Evolutionary conservation across 2,329 filamentous ascomycete genomes (phyloP).

Genomic region (Magnaporthales sp.): DNA sequence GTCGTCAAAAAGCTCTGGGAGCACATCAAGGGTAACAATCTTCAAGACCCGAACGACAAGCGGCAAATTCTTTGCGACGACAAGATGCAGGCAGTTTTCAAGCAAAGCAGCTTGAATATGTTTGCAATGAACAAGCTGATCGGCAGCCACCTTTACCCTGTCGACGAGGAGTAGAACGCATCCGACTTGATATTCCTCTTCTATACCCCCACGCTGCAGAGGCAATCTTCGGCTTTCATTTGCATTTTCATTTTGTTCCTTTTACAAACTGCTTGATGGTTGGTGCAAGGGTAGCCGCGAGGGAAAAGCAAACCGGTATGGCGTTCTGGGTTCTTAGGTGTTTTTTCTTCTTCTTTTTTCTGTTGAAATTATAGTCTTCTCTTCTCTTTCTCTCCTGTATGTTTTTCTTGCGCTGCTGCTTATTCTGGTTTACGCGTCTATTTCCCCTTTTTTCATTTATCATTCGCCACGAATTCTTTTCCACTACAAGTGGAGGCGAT

Average conservation of each 20-base stretch:
- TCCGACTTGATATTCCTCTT: not conserved
- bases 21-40: constrained; percentile 79
- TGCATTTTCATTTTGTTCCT: not conserved
- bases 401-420: not conserved
- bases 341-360: no score
- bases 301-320: not conserved
- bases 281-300: not conserved
- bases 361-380: not conserved
- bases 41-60: constrained; percentile 87
- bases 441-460: constrained; percentile 3
- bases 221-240: not conserved
- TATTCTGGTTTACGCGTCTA: not conserved
- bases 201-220: not conserved
- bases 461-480: no score
- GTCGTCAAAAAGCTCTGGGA: constrained; percentile 96
- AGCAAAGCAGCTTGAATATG: constrained; percentile 88
- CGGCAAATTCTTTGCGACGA: constrained; percentile 92
- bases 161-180: constrained; percentile 51
- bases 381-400: not conserved
- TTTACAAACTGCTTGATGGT: not conserved
- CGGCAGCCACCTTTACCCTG: constrained; percentile 78
- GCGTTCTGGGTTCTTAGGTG: not conserved
- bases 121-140: constrained; percentile 99
- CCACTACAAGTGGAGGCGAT: no score
- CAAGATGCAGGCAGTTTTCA: constrained; percentile 85